Evolutionary conservation across 2,329 filamentous ascomycete species (phyloP).

Genomic region (Colletotrichum australisinense): DNA sequence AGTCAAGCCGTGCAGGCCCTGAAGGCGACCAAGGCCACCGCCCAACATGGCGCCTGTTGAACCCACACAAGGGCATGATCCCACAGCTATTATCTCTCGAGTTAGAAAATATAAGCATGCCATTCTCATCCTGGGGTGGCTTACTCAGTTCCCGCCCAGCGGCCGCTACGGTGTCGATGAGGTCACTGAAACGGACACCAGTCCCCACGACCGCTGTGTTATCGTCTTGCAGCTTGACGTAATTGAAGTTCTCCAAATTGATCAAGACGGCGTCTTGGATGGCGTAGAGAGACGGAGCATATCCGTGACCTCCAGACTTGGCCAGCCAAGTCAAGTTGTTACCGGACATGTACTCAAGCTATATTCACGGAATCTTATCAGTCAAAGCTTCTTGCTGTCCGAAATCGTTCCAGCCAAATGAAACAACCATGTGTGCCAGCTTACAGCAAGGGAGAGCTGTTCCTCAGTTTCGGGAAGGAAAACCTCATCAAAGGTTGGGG

Average conservation of each 20-base stretch:
- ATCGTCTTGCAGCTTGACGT: neutral
- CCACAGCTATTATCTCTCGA: too few relatives aligned
- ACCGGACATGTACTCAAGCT: neutral
- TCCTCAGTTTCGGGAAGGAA: constrained; percentile 3
- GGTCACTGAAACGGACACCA: neutral
- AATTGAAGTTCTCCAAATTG: neutral
- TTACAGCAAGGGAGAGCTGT: neutral
- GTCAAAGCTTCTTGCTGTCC: too few relatives aligned
- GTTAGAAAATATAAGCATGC: too few relatives aligned
- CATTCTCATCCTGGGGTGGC: too few relatives aligned
- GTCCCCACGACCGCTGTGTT: neutral
- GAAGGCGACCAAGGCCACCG: neutral
- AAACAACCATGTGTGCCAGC: neutral
- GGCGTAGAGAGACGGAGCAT: neutral
- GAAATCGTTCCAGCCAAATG: too few relatives aligned
- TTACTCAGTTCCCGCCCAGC: neutral
- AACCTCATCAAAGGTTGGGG: constrained; percentile 6
- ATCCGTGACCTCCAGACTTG: neutral
- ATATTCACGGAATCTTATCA: too few relatives aligned
- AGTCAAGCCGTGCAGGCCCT: neutral
- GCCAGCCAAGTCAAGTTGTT: neutral
- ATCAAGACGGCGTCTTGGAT: neutral
- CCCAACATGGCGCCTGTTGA: neutral
- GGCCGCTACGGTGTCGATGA: neutral
- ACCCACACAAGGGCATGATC: too few relatives aligned